Percentiles rank a stretch among this genome's conserved stretches.
phyloP scores from a whole-genome alignment of 176 grass and related monocot genomes.

The Pontederia paniculata region DNA sequence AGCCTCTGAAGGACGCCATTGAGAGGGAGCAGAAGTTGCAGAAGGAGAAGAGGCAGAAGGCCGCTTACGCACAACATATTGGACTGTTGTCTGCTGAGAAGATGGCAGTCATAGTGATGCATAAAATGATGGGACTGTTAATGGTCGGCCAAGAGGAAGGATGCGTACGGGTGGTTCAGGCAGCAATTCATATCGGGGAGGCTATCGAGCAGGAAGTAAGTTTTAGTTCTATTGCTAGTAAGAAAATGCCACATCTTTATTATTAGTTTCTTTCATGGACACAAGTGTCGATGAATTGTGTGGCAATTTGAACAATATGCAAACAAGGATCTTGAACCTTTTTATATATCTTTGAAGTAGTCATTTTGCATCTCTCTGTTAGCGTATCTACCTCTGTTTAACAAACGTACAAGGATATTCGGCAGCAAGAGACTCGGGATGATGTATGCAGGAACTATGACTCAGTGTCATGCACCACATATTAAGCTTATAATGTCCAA shows the following conservation, averaged over 20 bases:
- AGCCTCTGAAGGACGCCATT: conserved; percentile 74
- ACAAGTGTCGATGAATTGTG: too few species aligned
- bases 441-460: too few species aligned
- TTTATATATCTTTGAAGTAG: too few species aligned
- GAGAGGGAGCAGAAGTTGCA: conserved; percentile 55
- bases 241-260: background rate
- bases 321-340: background rate
- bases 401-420: too few species aligned
- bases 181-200: conserved; percentile 54
- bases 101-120: conserved; percentile 93
- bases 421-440: too few species aligned
- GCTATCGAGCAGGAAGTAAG: conserved; percentile 81
- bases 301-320: background rate
- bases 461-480: too few species aligned
- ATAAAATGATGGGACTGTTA: conserved; percentile 79
- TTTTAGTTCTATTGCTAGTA: background rate
- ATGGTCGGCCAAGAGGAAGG: conserved; percentile 54
- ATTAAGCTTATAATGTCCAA: too few species aligned
- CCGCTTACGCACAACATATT: conserved; percentile 54
- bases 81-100: conserved; percentile 70
- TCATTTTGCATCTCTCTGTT: too few species aligned
- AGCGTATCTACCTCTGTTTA: too few species aligned
- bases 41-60: conserved; percentile 45
- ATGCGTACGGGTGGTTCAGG: conserved; percentile 59
- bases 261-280: background rate